Evolutionary conservation across 2,329 filamentous ascomycete species (phyloP), one percentile per base, ranked within the genome.

Genomic region (Aspergillus neoniger): DNA sequence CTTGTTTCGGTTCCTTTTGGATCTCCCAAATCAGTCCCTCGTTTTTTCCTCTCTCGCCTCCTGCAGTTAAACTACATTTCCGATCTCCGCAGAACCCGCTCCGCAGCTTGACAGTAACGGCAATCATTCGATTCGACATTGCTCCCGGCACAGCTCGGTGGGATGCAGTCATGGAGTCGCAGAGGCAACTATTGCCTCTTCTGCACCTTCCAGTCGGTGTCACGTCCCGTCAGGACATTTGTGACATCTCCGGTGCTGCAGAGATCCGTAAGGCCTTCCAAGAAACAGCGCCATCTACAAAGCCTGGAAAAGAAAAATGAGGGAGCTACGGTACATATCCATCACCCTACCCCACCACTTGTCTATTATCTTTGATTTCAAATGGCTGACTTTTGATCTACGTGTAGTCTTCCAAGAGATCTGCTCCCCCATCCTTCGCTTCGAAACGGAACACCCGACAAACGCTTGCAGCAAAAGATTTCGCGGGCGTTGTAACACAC

Each of bases 131-230:
- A 50, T 4, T 2, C 23, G 12, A 19, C 2, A 21, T 52, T 44
- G 36, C 14, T 56, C 51, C 44, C 28, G 28, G 21, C 32, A 38
- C 28, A 48, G 23, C 28, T 48, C 61, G 43, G 55, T 69, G 72
- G 72, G 67, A 81, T 82, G 80, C 76, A 72, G 72, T 65, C 70
- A 72, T 75, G 77, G 69, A 68, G 67, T 57, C 67, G 66, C 55
- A 71, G 63, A 67, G 69, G 71, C 66, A 73, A 70, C 51, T 69
- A 69, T 69, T 81, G 79, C 73, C 71, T 80, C 39, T 70, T 79
- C 64, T 79, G 77, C 69, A 65, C 73, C 30, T 76, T 79, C 61
- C 74, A 72, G 64, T 65, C 71, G 41, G 61, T 69, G 30, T 57
- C 70, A 65, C 67, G 68, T 65, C 63, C 69, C n/a, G 55, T 63